Conservation (phyloP, 148 eudicot genomes). For the Heliamphora exappendiculata region DNA sequence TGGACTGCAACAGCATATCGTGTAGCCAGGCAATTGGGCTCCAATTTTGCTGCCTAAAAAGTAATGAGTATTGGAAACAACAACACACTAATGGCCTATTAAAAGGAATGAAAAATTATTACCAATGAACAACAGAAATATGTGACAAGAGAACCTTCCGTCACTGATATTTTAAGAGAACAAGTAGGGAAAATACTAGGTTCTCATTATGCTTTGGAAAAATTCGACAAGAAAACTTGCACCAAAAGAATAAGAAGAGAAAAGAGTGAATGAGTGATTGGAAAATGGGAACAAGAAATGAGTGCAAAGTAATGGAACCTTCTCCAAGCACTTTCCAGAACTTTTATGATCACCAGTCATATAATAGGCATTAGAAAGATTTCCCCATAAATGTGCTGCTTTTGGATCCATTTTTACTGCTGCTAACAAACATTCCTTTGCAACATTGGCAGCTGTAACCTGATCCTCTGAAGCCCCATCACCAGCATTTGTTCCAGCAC, state of each 20-base stretch:
- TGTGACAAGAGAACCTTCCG: neutral
- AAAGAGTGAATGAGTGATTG: neutral
- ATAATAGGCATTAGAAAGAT: slow-evolving; percentile 80
- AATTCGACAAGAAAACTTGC: neutral
- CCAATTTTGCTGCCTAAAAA: slow-evolving; percentile 77
- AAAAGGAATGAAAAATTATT: neutral
- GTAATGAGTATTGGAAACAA: neutral
- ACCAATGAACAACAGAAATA: neutral
- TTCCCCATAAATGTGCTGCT: slow-evolving; percentile 86
- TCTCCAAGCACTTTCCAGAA: slow-evolving; percentile 88
- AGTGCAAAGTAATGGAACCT: slow-evolving; percentile 36
- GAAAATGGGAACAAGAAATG: neutral
- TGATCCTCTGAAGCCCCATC: slow-evolving; percentile 55
- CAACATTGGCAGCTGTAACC: slow-evolving; percentile 53
- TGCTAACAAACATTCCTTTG: slow-evolving; percentile 85
- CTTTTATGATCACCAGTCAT: slow-evolving; percentile 70
- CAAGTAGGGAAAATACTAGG: neutral
- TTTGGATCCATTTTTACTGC: slow-evolving; percentile 74
- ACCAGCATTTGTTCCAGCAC: slow-evolving; percentile 75
- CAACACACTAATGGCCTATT: neutral
- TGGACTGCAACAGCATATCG: slow-evolving; percentile 89
- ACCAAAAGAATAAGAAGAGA: neutral
- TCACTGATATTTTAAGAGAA: neutral
- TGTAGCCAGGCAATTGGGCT: slow-evolving; percentile 87
- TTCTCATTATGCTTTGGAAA: neutral